Conservation (phyloP, 2,329 filamentous ascomycete species). For the Diaporthe citriasiana region DNA sequence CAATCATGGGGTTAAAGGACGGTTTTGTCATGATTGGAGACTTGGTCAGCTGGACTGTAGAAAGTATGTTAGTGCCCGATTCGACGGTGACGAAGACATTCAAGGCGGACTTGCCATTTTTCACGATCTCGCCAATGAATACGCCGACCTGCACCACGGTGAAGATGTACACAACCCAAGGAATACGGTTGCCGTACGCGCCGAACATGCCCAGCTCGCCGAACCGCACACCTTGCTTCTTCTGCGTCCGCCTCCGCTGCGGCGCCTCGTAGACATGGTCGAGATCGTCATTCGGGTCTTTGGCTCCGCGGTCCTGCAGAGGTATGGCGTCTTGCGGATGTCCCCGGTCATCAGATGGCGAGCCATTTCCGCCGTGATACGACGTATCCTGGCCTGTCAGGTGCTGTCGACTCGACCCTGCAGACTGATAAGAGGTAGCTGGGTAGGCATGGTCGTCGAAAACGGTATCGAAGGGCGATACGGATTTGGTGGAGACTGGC, state of each 20-base stretch:
- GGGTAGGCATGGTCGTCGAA: constrained; percentile 79
- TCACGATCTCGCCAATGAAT: constrained; percentile 90
- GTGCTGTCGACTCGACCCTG: constrained; percentile 55
- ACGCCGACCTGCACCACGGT: constrained; percentile 83
- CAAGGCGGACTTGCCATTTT: constrained; percentile 75
- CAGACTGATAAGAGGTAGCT: constrained; percentile 58
- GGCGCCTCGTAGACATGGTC: constrained; percentile 75
- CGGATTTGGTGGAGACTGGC: constrained; percentile 45
- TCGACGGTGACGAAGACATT: constrained; percentile 37
- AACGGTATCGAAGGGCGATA: constrained; percentile 74
- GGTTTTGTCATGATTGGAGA: constrained; percentile 85
- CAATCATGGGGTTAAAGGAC: constrained; percentile 96
- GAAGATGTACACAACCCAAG: constrained; percentile 87
- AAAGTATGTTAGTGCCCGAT: constrained; percentile 40
- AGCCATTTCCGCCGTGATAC: constrained; percentile 66
- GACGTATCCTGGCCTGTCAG: constrained; percentile 67
- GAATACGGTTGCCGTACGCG: constrained; percentile 69
- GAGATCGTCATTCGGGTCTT: constrained; percentile 57
- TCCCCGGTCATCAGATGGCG: constrained; percentile 54
- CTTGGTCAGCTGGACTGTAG: constrained; percentile 81
- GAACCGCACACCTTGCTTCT: constrained; percentile 64
- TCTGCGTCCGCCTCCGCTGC: constrained; percentile 51
- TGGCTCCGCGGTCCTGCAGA: constrained; percentile 63
- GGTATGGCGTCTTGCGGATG: constrained; percentile 65
- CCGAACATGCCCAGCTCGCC: constrained; percentile 73